A percentile compares a stretch with the other conserved stretches of the same genome.
These are phyloP conservation scores for Aspergillus diversus DNA, from an alignment of 495 filamentous ascomycete genomes.

Conservation along the genomic window DNA sequence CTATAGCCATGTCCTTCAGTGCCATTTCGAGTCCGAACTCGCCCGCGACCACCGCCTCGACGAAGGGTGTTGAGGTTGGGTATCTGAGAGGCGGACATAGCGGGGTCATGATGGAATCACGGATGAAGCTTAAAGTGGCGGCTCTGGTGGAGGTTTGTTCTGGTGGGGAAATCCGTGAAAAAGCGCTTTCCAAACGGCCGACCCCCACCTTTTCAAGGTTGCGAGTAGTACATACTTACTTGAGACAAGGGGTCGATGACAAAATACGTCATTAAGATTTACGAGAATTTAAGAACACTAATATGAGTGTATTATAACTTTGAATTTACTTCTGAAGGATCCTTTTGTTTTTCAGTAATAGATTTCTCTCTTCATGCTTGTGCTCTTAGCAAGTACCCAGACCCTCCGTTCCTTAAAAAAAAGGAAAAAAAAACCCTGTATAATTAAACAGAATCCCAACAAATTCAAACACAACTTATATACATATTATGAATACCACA, in stretches of 20 bases:
- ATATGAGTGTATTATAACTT: too few relatives aligned
- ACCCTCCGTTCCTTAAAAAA: too few relatives aligned
- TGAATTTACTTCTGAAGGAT: too few relatives aligned
- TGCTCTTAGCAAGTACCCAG: too few relatives aligned
- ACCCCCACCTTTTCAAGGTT: neutral
- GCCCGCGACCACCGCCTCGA: conserved; percentile 48
- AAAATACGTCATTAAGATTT: too few relatives aligned
- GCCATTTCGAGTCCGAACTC: conserved; percentile 45
- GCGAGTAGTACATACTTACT: too few relatives aligned
- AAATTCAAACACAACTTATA: neutral
- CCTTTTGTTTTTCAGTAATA: too few relatives aligned
- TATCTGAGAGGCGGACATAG: conserved; percentile 73
- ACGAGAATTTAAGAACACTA: too few relatives aligned
- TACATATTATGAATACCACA: conserved; percentile 18
- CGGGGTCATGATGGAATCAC: conserved; percentile 22
- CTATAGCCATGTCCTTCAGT: conserved; percentile 31
- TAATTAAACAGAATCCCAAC: neutral
- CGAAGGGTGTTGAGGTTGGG: conserved; percentile 76
- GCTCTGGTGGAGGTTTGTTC: conserved; percentile 2
- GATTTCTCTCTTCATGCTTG: too few relatives aligned
- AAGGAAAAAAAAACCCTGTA: too few relatives aligned
- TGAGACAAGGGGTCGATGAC: too few relatives aligned
- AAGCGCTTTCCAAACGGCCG: too few relatives aligned
- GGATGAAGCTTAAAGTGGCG: conserved; percentile 25
- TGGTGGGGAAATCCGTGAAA: conserved; percentile 1